Conservation (phyloP, 306 rosid genomes). For the Spatholobus suberectus region DNA sequence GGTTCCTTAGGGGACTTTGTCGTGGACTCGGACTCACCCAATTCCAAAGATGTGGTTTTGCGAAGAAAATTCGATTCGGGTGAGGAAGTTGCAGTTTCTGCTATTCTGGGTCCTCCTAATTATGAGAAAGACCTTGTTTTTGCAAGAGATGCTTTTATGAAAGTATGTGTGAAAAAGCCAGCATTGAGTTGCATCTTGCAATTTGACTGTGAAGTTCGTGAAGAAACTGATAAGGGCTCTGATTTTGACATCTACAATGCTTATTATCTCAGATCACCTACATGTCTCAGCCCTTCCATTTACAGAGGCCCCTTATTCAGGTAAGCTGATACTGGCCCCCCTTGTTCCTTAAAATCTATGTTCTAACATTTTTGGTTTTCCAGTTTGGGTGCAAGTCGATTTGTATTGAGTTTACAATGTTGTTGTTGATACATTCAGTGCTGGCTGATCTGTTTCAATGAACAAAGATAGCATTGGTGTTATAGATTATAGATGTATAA, state of each 20-base stretch:
- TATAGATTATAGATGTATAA: slow-evolving; percentile 1
- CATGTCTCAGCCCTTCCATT: slow-evolving; percentile 35
- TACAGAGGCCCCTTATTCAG: slow-evolving; percentile 55
- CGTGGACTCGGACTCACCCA: slow-evolving; percentile 64
- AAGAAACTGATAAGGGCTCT: slow-evolving; percentile 44
- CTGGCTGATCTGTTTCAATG: background rate
- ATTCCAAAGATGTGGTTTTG: slow-evolving; percentile 72
- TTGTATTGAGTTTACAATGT: slow-evolving; percentile 2
- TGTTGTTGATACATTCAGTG: background rate
- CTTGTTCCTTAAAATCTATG: background rate
- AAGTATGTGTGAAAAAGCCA: slow-evolving; percentile 79
- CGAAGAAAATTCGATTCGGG: slow-evolving; percentile 63
- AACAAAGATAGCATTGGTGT: background rate
- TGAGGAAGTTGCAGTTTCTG: slow-evolving; percentile 81
- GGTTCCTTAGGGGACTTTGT: slow-evolving; percentile 62
- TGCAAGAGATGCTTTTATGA: slow-evolving; percentile 68
- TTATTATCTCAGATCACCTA: slow-evolving; percentile 55
- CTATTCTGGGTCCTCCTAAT: slow-evolving; percentile 58
- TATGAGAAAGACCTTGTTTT: slow-evolving; percentile 38
- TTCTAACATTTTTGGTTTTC: background rate
- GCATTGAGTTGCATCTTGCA: slow-evolving; percentile 65
- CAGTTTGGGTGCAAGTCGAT: background rate
- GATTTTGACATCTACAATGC: slow-evolving; percentile 53
- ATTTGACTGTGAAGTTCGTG: slow-evolving; percentile 66
- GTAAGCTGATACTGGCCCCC: slow-evolving; percentile 4